Base-by-base conservation (phyloP, 139 green algal species). In the Gonium pectorale region DNA sequence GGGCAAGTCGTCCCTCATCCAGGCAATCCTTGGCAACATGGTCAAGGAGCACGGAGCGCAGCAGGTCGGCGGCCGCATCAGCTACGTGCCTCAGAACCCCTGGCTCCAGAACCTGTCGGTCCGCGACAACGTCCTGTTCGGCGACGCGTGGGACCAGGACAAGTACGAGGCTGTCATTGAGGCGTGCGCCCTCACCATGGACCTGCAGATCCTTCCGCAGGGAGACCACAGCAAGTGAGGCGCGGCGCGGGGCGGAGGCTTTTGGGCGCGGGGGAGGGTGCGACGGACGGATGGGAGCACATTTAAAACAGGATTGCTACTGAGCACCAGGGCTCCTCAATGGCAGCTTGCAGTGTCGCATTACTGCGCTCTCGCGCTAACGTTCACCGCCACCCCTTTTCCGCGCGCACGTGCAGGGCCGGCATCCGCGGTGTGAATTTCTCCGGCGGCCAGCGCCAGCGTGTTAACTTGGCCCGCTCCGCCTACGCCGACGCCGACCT, bases 101-200 rank as follows among this genome's bases (percentile, higher is more conserved):
- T 98, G 94, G 92, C 97, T 98, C 44, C 93, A 96, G 75, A 97
- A 97, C 87, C 91, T 85, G 19, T 96, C 90, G 26, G 74, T 98
- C 54, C 87, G 89, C 38, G 85, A 92, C 64, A 98, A 98, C 87
- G 90, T 98, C 43, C 82, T 96, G 33, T 93, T 98, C 89, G 94
- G 93, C 11, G 40, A 68, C n/a, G 80, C 89, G 3, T 91, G 80
- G 17, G 91, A 95, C 8, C 63, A 88, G 33, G 85, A 80, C 22
- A 68, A 84, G 26, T 97, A 97, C 81, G 67, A 87, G 2, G 70
- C 46, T 19, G 72, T 77, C 6, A 40, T 97, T 37, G 49, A 89
- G 38, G 91, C 91, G 2, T 94, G 93, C 44, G 90, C 93, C 17
- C 90, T 98, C 52, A 41, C 72, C 2, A 70, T 86, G 29, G 95